Percentiles rank a stretch among this genome's conserved stretches.
Conservation (phyloP, 2,329 filamentous ascomycete genomes). For the Cryphonectria naterciae region DNA sequence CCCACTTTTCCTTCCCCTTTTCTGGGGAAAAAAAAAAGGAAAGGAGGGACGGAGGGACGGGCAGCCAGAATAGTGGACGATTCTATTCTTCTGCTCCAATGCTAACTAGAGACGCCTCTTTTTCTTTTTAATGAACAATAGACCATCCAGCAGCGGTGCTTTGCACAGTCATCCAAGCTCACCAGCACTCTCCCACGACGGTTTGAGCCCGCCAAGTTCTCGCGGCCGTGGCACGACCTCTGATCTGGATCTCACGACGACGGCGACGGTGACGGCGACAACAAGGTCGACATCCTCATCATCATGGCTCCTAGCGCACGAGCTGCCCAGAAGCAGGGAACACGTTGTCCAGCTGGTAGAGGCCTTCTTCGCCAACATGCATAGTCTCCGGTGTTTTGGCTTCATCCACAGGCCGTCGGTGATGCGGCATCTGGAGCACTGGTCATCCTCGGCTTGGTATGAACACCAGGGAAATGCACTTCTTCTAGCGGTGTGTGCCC, state of each 20-base stretch:
- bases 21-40: too few relatives aligned
- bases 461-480: slow-evolving; percentile 17
- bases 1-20: too few relatives aligned
- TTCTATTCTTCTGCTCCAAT: neutral
- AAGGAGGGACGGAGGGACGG: too few relatives aligned
- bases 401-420: slow-evolving; percentile 34
- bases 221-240: neutral
- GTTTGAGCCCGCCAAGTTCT: neutral
- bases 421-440: slow-evolving; percentile 29
- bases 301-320: slow-evolving; percentile 3
- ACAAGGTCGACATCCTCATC: neutral
- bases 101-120: neutral
- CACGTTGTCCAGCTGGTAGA: slow-evolving; percentile 26
- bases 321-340: slow-evolving; percentile 3
- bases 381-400: slow-evolving; percentile 32
- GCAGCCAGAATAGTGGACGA: too few relatives aligned
- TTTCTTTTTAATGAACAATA: neutral
- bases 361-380: slow-evolving; percentile 33
- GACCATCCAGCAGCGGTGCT: neutral
- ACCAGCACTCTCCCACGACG: slow-evolving; percentile 1
- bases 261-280: neutral
- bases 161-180: neutral
- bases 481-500: slow-evolving; percentile 28
- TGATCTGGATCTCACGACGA: neutral
- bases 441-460: slow-evolving; percentile 6